A percentile compares a stretch with the other conserved stretches of the same genome.
Evolutionary conservation across 1,284 basidiomycete genomes (phyloP).

Genomic region (Ganoderma meredithae): DNA sequence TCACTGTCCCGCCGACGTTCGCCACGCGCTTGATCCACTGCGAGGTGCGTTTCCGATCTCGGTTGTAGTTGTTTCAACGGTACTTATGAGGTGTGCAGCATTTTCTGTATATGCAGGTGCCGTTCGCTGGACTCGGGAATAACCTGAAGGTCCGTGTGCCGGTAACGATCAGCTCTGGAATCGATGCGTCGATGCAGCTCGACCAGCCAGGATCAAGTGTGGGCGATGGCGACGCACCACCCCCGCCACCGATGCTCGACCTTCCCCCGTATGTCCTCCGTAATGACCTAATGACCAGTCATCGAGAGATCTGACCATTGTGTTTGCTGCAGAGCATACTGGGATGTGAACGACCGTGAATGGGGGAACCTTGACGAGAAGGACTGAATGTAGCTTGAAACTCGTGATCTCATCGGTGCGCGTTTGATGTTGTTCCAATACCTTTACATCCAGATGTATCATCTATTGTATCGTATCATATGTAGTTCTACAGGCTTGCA

Average conservation of each 20-base stretch:
- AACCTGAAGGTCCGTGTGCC: conserved; percentile 17
- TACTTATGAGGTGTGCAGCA: conserved; percentile 13
- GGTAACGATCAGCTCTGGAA: conserved; percentile 16
- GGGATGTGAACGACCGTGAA: conserved; percentile 15
- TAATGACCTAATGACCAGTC: not conserved
- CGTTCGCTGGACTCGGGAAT: conserved; percentile 25
- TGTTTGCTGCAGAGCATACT: conserved; percentile 13
- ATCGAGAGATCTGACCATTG: not conserved
- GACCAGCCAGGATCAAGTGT: not conserved
- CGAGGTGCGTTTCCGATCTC: conserved; percentile 13
- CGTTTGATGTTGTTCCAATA: not conserved
- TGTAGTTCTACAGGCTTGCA: not conserved
- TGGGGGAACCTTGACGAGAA: conserved; percentile 16
- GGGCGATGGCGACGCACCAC: not conserved
- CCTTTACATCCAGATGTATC: not conserved
- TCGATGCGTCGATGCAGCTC: conserved; percentile 15
- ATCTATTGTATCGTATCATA: not conserved
- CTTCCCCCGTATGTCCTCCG: conserved; percentile 20
- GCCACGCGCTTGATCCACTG: conserved; percentile 12
- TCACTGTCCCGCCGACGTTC: conserved; percentile 24
- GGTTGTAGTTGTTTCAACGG: not conserved
- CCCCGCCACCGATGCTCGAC: conserved; percentile 14
- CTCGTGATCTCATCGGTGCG: not conserved
- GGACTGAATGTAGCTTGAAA: not conserved
- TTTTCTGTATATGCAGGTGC: conserved; percentile 17